Evolutionary conservation across 2,329 filamentous ascomycete species (phyloP).

Genomic region (Didymella keratinophila): DNA sequence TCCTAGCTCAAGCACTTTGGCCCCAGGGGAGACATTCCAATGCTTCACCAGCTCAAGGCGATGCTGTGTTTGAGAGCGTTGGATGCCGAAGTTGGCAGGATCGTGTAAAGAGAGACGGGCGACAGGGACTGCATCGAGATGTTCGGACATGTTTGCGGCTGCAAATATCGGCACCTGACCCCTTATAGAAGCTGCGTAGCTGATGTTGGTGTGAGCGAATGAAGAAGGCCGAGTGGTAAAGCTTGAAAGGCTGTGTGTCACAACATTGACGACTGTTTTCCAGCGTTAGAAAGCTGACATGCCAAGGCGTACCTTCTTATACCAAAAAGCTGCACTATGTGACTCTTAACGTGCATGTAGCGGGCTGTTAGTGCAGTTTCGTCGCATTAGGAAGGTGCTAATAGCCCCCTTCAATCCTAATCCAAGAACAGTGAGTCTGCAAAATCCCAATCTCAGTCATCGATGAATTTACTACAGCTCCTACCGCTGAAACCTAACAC

Average conservation of each 20-base stretch:
- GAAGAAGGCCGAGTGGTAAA: background rate
- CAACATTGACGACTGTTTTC: background rate
- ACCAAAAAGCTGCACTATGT: background rate
- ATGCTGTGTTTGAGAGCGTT: constrained; percentile 33
- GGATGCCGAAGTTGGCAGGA: constrained; percentile 26
- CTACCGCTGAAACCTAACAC: background rate
- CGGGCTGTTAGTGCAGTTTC: background rate
- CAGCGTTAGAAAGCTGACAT: background rate
- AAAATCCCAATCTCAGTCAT: background rate
- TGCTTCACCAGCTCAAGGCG: constrained; percentile 33
- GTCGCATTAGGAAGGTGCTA: background rate
- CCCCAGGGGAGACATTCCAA: constrained; percentile 41
- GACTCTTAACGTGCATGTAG: background rate
- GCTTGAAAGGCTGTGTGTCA: background rate
- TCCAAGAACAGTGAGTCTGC: background rate
- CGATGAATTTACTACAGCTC: background rate
- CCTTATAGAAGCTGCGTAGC: background rate
- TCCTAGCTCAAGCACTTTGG: constrained; percentile 63
- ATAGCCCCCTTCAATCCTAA: background rate
- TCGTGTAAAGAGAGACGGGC: constrained; percentile 32
- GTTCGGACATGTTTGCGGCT: constrained; percentile 19
- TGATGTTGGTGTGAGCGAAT: background rate
- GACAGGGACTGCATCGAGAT: constrained; percentile 24
- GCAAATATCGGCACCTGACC: background rate
- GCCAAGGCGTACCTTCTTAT: background rate